Base-by-base conservation (phyloP, 2,329 filamentous ascomycete genomes). In the Aphanocladium album region DNA sequence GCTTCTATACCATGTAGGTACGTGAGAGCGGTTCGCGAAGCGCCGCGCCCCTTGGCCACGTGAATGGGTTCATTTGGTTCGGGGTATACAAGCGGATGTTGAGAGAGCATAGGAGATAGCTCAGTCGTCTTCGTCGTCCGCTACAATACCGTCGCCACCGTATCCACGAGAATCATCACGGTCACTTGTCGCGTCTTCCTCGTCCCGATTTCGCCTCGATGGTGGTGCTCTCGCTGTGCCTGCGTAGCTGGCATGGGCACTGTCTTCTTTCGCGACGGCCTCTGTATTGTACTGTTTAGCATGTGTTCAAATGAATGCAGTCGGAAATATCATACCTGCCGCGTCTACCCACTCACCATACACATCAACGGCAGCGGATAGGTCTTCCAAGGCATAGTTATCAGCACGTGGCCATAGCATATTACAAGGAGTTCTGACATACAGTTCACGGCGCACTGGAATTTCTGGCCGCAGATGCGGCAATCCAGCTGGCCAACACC, bases 311-410 rank as follows among this genome's bases (percentile, higher is more conserved):
- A 25, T 52, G 19, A 46, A 45, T 14, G 27, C 17, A 51, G 14
- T 41, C 12, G 50, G 47, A 50, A 62, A 23, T 49, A 45, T 49
- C 77, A 64, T 76, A 85, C 84, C 81, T 64, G 84, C 79, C 65
- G 95, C 95, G 76, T 99, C 95, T 64, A 99, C 91, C 95, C 95
- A 99, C 74, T 98, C 95, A 37, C 91, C 90, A 72, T 99, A 99
- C 8, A 99, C 93, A 72, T 99, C 95, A 51, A 99, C 92, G 0
- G 91, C 85, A 16, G 90, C 90, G 27, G 91, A 96, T 27, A 98
- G 86, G 74, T 96, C 91, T 96, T 53, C 16, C 50, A 37, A 16
- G 27, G 50, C 30, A 51, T 66, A 47, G 70, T 66, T 49, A 45
- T 62, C 47, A 61, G 63, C 63, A 17, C 47, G 37, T 45, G 21